phyloP scores from a whole-genome alignment of 2,329 filamentous ascomycete species.

The Hortaea sp. region DNA sequence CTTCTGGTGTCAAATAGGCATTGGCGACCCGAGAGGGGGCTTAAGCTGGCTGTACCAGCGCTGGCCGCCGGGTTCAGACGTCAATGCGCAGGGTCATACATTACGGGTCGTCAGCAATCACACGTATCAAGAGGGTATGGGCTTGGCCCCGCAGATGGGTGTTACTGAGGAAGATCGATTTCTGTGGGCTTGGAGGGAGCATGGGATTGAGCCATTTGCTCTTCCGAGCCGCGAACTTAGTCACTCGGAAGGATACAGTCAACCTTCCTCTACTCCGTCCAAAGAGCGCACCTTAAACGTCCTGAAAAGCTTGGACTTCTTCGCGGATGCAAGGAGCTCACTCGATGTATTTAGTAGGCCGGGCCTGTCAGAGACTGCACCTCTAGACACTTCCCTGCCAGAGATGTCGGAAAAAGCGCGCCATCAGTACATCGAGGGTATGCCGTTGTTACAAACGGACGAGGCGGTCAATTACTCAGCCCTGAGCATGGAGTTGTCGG shows the following conservation, averaged over 20 bases:
- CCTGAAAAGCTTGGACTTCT: slow-evolving; percentile 44
- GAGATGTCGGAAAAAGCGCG: slow-evolving; percentile 44
- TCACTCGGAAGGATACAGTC: slow-evolving; percentile 4
- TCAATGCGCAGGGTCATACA: slow-evolving; percentile 55
- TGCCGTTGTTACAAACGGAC: slow-evolving; percentile 45
- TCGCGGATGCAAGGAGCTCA: slow-evolving; percentile 53
- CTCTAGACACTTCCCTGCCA: slow-evolving; percentile 55
- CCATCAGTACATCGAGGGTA: slow-evolving; percentile 45
- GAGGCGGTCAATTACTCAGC: slow-evolving; percentile 34
- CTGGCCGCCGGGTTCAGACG: slow-evolving; percentile 62
- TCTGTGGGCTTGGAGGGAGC: slow-evolving; percentile 56
- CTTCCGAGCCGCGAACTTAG: not conserved
- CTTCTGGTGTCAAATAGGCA: slow-evolving; percentile 94
- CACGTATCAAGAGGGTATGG: slow-evolving; percentile 72
- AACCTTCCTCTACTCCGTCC: slow-evolving; percentile 1
- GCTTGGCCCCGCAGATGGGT: slow-evolving; percentile 44
- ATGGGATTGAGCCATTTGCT: slow-evolving; percentile 40
- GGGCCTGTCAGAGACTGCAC: slow-evolving; percentile 31
- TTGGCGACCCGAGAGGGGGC: slow-evolving; percentile 80
- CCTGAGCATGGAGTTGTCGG: slow-evolving; percentile 27
- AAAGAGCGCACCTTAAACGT: slow-evolving; percentile 9
- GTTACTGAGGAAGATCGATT: slow-evolving; percentile 53
- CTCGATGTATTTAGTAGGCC: slow-evolving; percentile 51
- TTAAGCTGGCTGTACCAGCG: slow-evolving; percentile 80
- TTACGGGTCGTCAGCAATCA: slow-evolving; percentile 71